Base-by-base conservation (phyloP, 2,329 filamentous ascomycete genomes). In the Orbilia javanica region DNA sequence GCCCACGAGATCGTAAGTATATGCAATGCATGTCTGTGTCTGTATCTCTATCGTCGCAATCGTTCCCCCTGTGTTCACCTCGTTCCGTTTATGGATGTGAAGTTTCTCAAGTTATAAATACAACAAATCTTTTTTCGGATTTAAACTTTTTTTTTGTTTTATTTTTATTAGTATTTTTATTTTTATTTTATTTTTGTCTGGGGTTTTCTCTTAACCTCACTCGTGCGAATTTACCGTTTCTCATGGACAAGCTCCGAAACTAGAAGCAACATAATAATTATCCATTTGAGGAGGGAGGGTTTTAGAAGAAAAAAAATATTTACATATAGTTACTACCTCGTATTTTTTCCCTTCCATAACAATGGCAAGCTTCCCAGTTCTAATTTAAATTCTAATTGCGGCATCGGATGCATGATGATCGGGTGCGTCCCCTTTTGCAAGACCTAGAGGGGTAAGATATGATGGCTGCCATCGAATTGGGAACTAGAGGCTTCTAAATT, bases 361-460 rank as follows among this genome's bases (percentile, higher is more conserved):
- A n/a, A 57, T 36, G 22, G 8, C n/a, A 42, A 60, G 20, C 31
- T 57, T 60, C n/a, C 7, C 2, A 15, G 8, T 18, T n/a, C n/a
- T n/a, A 4, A 57, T 34, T 36, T 60, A 22, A 57, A 29, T 36
- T 36, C 13, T 44, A 44, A 36, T 57, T 60, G 55, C 55, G 55
- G 55, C 55, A 60, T 60, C 55, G 55, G 55, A 60, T 60, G 55
- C 55, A 60, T 60, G 34, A 4, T 60, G 55, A 60, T 60, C 34
- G 20, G 13, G 42, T 6, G 0, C 27, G 42, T 42, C 55, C 55
- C 11, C n/a, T n/a, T 39, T 42, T 42, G 31, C 2, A 34, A 20
- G 34, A 36, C 8, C 27, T 20, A 10, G 11, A 13, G 13, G 22
- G 27, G 55, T 34, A n/a, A 20, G 27, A 60, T 42, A 4, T 42